Evolutionary conservation across 1,284 basidiomycete genomes (phyloP), one percentile per base, ranked within the genome.

Genomic region (Phenoliferia sp.): DNA sequence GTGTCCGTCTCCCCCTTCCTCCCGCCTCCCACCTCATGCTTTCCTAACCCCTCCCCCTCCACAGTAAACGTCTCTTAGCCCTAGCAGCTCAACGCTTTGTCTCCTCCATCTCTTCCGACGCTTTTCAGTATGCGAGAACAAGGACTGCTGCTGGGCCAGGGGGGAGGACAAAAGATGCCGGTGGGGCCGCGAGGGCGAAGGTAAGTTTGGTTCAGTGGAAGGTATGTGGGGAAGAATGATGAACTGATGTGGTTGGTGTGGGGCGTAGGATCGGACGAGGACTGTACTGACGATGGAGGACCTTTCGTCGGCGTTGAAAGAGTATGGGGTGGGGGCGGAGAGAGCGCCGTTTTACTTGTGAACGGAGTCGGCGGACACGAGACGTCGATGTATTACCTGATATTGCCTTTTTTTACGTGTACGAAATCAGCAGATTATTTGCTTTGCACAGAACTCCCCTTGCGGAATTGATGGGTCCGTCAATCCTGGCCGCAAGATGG

Each of bases 281-380:
- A 98, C 96, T n/a, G 93, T 94, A 0, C 81, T 99, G 68, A 97
- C 93, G 6, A 97, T 98, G 94, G 96, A 99, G 71, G 96, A 99
- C 78, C 83, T 99, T 58, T 90, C 89, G 69, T 84, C 93, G 9
- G 96, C 96, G 1, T 84, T 99, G 32, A 85, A 86, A 52, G 96
- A 99, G 79, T 97, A 98, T 77, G 95, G 96, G 7, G 93, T 97
- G 75, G 94, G 90, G 74, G 86, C 91, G n/a, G 87, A 89, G 77
- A 61, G 72, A 4, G 67, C 72, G 16, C 63, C 67, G 2, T 73
- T 71, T 55, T 71, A 71, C 58, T 70, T 73, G 56, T 73, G 62
- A 64, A 17, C 39, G n/a, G n/a, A n/a, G n/a, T n/a, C n/a, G n/a
- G n/a, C n/a, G n/a, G n/a, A n/a, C n/a, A n/a, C n/a, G n/a, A n/a